Evolutionary conservation across 1,284 basidiomycete genomes (phyloP).

Genomic region (Ceratobasidium sp.): DNA sequence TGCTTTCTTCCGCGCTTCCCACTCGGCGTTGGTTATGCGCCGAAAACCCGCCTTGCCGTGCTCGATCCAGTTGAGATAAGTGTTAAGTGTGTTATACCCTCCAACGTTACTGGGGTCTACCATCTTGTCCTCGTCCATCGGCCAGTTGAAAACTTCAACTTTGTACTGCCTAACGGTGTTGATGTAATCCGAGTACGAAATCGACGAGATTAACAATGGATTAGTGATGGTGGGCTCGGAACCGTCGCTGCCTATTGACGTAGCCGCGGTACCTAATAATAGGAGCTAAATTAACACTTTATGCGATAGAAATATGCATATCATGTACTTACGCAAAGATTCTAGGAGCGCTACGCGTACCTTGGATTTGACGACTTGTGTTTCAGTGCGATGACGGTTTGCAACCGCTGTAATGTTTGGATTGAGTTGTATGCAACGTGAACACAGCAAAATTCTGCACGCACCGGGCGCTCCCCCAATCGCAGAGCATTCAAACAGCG

Average conservation of each 20-base stretch:
- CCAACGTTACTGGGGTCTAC: background rate
- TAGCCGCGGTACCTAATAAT: background rate
- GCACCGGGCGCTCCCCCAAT: background rate
- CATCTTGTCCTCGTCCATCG: background rate
- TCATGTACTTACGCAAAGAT: background rate
- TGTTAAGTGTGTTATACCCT: background rate
- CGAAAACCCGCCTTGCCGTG: background rate
- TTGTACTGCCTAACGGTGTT: background rate
- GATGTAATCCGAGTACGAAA: background rate
- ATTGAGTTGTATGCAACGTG: background rate
- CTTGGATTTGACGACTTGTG: background rate
- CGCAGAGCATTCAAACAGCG: background rate
- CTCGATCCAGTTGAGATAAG: background rate
- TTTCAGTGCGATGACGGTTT: background rate
- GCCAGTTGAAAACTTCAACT: background rate
- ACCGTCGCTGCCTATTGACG: background rate
- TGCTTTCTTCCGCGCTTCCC: background rate
- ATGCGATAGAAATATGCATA: background rate
- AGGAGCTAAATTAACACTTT: background rate
- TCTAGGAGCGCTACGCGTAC: background rate
- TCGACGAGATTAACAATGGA: background rate
- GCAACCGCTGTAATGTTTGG: background rate
- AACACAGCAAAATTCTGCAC: too few species aligned
- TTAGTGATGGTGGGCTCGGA: background rate
- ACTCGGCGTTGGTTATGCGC: background rate